Conservation (phyloP, 2,329 filamentous ascomycete genomes). For the Exophiala aquamarina region DNA sequence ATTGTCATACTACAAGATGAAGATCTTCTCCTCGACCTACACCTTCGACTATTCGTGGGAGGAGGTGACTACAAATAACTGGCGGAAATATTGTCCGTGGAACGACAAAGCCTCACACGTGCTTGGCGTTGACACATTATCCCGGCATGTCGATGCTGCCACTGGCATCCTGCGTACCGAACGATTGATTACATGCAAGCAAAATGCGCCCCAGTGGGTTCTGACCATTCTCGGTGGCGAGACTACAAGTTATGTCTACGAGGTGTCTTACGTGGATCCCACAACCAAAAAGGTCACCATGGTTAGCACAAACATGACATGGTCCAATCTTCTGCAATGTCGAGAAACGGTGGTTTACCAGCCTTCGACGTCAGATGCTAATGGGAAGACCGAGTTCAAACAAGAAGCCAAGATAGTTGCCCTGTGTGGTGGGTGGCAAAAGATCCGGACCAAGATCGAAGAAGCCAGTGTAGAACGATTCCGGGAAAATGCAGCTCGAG, state of each 20-base stretch:
- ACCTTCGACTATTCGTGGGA: conserved; percentile 99
- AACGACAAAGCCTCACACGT: conserved; percentile 99
- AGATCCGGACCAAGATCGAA: conserved; percentile 94
- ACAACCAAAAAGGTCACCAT: conserved; percentile 84
- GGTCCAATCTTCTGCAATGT: conserved; percentile 83
- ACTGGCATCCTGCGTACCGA: conserved; percentile 73
- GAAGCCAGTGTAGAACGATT: conserved; percentile 87
- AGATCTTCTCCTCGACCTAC: conserved; percentile 87
- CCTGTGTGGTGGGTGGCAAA: conserved; percentile 93
- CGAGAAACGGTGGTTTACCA: conserved; percentile 90
- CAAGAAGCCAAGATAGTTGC: conserved; percentile 93
- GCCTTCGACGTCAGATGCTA: conserved; percentile 54
- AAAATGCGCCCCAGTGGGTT: conserved; percentile 56
- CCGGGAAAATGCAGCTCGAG: conserved; percentile 85
- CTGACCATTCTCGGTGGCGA: conserved; percentile 74
- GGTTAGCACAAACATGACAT: conserved; percentile 93
- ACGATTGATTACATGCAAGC: conserved; percentile 57
- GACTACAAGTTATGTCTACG: conserved; percentile 86
- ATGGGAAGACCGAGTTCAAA: conserved; percentile 71
- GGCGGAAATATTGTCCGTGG: conserved; percentile 98
- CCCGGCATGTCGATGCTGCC: conserved; percentile 62
- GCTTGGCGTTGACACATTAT: conserved; percentile 89
- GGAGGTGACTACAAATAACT: conserved; percentile 95
- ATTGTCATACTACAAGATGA: conserved; percentile 61
- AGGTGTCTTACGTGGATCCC: conserved; percentile 93